Evolutionary conservation across 805 yeast species (phyloP), one percentile per base, ranked within the genome.

Genomic region (Kodamaea leandrae): DNA sequence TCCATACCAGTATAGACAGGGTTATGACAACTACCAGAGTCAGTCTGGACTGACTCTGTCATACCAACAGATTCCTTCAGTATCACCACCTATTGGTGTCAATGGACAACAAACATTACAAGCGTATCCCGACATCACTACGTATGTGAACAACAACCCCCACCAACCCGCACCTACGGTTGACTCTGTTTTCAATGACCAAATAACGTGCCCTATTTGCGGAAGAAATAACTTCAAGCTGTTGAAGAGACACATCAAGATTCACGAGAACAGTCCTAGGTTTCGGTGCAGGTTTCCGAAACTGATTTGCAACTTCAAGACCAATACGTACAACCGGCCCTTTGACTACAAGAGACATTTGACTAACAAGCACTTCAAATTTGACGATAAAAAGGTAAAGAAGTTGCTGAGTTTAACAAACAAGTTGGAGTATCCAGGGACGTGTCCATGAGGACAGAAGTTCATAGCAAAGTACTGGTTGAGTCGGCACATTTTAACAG

Each of bases 151-250:
- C 30, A 36, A 25, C 38, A 43, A 43, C 37, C 46, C 46, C 12
- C 36, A 43, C 19, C 38, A 39, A 21, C 43, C 46, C 4, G 46
- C 46, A 8, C 46, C 46, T 2, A 39, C 46, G 1, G 46, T 43
- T 4, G 46, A 43, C 30, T 32, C 42, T 17, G 42, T 43, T 18
- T 43, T 43, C 35, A 39, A 36, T 9, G 42, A 43, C 36, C 42
- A 43, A 24, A 29, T 35, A 7, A 40, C 43, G 12, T 40, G 43
- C 38, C 39, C 43, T 5, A 36, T 40, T 6, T 40, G 43, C 15
- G 43, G 43, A 4, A 21, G 43, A 24, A 40, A 32, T 23, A 40
- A 40, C 36, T 40, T 40, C 15, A 40, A 40, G 36, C 43, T 40
- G 43, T 37, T 40, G n/a, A 40, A 40, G 32, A 34, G 43, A 29